Conservation (phyloP, 148 eudicot genomes). For the Heliamphora exappendiculata region DNA sequence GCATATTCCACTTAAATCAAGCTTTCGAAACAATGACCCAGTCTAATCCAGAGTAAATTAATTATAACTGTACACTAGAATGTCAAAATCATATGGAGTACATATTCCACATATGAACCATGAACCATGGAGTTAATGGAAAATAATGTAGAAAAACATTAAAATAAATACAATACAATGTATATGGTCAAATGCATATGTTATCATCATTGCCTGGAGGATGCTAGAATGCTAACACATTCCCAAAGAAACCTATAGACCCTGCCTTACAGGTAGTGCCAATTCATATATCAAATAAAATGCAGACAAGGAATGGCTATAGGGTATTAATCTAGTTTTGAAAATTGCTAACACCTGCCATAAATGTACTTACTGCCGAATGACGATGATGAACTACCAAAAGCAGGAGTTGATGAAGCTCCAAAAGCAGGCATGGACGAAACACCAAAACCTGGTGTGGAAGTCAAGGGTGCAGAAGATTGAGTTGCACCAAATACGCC, state of each 20-base stretch:
- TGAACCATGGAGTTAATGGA: background rate
- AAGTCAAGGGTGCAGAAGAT: conserved; percentile 60
- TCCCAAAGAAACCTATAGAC: background rate
- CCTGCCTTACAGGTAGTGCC: background rate
- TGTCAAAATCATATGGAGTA: background rate
- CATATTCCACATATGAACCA: background rate
- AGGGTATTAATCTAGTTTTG: background rate
- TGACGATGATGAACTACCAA: conserved; percentile 63
- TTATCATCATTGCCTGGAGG: background rate
- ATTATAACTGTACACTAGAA: background rate
- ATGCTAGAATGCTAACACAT: background rate
- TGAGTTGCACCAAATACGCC: conserved; percentile 77
- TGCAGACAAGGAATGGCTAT: background rate
- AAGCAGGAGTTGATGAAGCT: conserved; percentile 58
- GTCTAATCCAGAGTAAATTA: too few relatives aligned
- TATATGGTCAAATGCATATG: background rate
- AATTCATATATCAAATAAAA: background rate
- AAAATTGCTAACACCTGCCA: background rate
- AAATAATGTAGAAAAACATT: background rate
- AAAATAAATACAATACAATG: background rate
- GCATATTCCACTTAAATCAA: background rate
- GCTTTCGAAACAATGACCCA: background rate
- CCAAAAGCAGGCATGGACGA: conserved; percentile 58
- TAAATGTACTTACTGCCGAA: conserved; percentile 52
- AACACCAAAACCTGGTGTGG: conserved; percentile 76